Conservation (phyloP, 2,329 filamentous ascomycete species). For the Domatiomyces globalis region DNA sequence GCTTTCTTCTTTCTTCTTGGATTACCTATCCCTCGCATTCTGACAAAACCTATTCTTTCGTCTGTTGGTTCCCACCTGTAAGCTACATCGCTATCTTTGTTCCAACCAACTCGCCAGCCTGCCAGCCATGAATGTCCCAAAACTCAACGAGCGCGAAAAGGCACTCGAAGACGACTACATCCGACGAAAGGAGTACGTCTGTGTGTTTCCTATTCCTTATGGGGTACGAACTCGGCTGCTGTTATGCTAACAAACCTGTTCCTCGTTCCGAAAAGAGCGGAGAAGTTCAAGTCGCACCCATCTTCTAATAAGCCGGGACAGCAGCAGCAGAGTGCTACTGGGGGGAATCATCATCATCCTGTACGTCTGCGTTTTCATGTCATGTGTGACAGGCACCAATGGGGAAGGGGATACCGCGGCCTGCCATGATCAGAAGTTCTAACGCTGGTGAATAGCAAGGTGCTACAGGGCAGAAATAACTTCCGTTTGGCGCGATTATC, state of each 20-base stretch:
- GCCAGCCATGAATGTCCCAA: conserved; percentile 11
- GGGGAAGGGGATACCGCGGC: too few species aligned
- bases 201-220: background rate
- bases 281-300: conserved; percentile 8
- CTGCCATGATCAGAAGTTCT: background rate
- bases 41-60: too few species aligned
- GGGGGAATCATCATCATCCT: background rate
- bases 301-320: background rate
- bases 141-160: conserved; percentile 16
- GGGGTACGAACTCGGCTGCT: background rate
- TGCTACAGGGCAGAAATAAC: background rate
- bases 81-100: background rate
- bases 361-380: background rate
- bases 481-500: background rate
- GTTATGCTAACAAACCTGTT: background rate
- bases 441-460: background rate
- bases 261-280: conserved; percentile 3
- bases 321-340: background rate
- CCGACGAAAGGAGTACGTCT: conserved; percentile 13
- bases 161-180: conserved; percentile 16
- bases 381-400: background rate
- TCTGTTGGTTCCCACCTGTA: too few species aligned
- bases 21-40: too few species aligned
- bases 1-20: too few species aligned
- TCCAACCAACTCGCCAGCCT: background rate